Percentiles rank a stretch among this genome's conserved stretches.
Conservation (phyloP, 495 filamentous ascomycete genomes). For the Sporormia fimetaria region DNA sequence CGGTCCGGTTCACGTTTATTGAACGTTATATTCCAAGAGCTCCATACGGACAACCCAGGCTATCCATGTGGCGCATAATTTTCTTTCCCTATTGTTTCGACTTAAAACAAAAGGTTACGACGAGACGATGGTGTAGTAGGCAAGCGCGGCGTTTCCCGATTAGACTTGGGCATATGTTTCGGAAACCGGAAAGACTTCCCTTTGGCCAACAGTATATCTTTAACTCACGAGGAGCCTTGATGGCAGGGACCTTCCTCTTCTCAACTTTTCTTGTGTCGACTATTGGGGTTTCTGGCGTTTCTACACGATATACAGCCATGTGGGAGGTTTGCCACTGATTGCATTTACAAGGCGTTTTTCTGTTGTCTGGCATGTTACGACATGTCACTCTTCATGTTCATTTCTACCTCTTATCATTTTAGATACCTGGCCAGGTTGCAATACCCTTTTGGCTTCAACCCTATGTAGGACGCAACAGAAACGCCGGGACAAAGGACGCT, state of each 20-base stretch:
- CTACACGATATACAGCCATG: conserved; percentile 9
- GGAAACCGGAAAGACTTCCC: too few species aligned
- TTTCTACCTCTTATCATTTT: conserved; percentile 7
- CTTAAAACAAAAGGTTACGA: conserved; percentile 23
- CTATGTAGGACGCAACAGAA: conserved; percentile 6
- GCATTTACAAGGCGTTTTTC: conserved; percentile 24
- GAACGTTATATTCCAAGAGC: conserved; percentile 1
- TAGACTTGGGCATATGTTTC: conserved; percentile 12
- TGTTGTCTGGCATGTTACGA: conserved; percentile 7
- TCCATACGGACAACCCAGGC: conserved; percentile 4
- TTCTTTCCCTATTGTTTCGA: conserved; percentile 20
- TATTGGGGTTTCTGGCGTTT: too few species aligned
- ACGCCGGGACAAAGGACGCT: neutral
- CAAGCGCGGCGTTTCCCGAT: conserved; percentile 18
- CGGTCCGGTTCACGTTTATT: conserved; percentile 25
- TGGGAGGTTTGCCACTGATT: conserved; percentile 19
- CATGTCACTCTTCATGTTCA: conserved; percentile 5
- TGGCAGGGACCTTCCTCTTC: neutral
- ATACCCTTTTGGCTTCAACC: conserved; percentile 16
- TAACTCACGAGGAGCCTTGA: neutral
- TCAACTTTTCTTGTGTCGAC: too few species aligned
- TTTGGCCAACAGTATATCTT: too few species aligned
- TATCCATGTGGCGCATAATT: conserved; percentile 15
- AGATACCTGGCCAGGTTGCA: conserved; percentile 25
- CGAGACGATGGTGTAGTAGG: conserved; percentile 15